phyloP scores from a whole-genome alignment of 140 eudicot species.

The Senecio squalidus region DNA sequence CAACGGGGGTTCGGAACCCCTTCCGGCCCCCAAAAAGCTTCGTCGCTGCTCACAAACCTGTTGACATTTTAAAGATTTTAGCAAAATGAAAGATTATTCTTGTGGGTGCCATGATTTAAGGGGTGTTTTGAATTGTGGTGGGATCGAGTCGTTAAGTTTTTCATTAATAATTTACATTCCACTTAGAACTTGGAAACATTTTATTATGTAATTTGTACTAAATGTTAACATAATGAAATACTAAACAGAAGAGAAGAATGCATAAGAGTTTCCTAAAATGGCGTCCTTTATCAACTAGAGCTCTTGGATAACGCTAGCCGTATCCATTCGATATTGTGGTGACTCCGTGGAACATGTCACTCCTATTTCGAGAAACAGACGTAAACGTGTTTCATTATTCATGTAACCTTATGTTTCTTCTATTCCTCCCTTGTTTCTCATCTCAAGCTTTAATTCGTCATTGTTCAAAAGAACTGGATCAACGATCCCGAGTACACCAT shows the following conservation, averaged over 20 bases:
- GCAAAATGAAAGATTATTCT: no score
- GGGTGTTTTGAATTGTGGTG: no score
- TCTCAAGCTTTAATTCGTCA: not conserved
- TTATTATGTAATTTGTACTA: no score
- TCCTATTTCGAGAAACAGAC: conserved; percentile 25
- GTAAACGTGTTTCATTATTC: conserved; percentile 10
- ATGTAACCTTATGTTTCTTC: not conserved
- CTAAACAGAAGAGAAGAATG: not conserved
- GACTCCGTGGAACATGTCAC: conserved; percentile 29
- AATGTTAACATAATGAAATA: no score
- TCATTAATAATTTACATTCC: no score
- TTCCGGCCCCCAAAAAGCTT: no score
- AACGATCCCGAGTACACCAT: conserved; percentile 5
- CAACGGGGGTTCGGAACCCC: no score
- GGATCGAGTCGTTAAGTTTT: no score
- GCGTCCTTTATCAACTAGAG: conserved; percentile 20
- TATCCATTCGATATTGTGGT: conserved; percentile 22
- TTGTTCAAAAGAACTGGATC: conserved; percentile 15
- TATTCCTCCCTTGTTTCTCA: not conserved
- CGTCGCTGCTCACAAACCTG: no score
- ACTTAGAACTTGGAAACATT: no score
- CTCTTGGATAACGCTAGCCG: conserved; percentile 19
- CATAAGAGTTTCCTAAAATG: conserved; percentile 3
- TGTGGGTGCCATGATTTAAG: no score
- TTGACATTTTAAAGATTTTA: no score